Evolutionary conservation across 2,329 filamentous ascomycete genomes (phyloP).

Genomic region (Clarireedia paspali): DNA sequence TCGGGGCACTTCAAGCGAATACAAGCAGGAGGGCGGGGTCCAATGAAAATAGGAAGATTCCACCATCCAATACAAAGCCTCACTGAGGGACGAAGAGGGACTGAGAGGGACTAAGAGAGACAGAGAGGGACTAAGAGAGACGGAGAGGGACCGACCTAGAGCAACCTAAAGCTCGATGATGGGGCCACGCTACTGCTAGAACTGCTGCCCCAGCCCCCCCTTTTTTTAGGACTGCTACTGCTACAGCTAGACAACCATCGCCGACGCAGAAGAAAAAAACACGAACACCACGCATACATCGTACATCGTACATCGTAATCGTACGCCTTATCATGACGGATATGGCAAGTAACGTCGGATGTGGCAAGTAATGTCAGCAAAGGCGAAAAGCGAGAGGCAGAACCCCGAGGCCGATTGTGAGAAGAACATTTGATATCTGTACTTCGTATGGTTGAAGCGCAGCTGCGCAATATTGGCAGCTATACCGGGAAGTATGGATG

Average conservation of each 20-base stretch:
- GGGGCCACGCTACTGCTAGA: too few relatives aligned
- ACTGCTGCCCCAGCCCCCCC: too few relatives aligned
- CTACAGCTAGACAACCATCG: too few relatives aligned
- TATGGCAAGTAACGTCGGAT: background rate
- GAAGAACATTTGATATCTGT: too few relatives aligned
- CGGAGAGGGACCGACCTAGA: background rate
- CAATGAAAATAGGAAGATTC: background rate
- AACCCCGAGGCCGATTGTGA: background rate
- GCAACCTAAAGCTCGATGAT: too few relatives aligned
- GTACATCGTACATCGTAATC: background rate
- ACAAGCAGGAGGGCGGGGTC: background rate
- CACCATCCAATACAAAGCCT: background rate
- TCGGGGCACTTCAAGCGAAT: background rate
- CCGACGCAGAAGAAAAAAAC: background rate
- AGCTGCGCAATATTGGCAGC: background rate
- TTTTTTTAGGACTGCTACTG: too few relatives aligned
- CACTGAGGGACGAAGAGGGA: background rate
- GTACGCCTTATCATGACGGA: background rate
- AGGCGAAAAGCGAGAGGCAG: background rate
- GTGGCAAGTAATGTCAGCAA: background rate
- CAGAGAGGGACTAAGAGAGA: too few relatives aligned
- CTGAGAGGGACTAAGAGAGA: too few relatives aligned
- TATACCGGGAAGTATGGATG: too few relatives aligned
- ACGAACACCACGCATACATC: background rate
- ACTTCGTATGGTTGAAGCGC: background rate